Evolutionary conservation across 768 basidiomycete species (phyloP).

Genomic region (Lactarius akahatsu): DNA sequence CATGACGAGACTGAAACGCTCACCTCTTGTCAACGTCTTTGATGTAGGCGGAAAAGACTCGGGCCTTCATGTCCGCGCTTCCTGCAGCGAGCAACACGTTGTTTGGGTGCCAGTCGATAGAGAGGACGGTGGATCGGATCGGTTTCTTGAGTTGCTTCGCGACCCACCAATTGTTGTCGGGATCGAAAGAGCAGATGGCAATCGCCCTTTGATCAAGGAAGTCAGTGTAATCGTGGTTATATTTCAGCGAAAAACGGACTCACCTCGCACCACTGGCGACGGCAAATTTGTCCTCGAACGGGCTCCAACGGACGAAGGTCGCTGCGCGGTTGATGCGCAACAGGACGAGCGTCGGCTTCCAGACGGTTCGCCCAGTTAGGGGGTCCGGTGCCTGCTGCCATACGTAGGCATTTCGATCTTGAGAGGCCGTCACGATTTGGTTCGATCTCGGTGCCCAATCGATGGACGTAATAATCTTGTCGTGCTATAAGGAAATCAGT

Average conservation of each 20-base stretch:
- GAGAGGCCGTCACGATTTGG: slow-evolving; percentile 97
- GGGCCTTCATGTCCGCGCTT: slow-evolving; percentile 96
- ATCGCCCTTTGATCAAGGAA: slow-evolving; percentile 64
- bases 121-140: slow-evolving; percentile 89
- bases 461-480: slow-evolving; percentile 96
- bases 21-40: slow-evolving; percentile 96
- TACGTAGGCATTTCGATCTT: slow-evolving; percentile 98
- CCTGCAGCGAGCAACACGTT: slow-evolving; percentile 96
- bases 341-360: slow-evolving; percentile 97
- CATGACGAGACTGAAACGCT: slow-evolving; percentile 27
- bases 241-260: slow-evolving; percentile 23
- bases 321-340: slow-evolving; percentile 95
- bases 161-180: slow-evolving; percentile 99
- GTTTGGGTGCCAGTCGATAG: slow-evolving; percentile 98
- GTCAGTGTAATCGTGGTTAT: background rate
- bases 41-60: slow-evolving; percentile 97
- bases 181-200: slow-evolving; percentile 94
- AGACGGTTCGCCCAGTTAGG: slow-evolving; percentile 64
- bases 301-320: slow-evolving; percentile 94
- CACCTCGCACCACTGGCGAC: slow-evolving; percentile 95
- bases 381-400: slow-evolving; percentile 85
- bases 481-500: slow-evolving; percentile 62
- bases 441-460: slow-evolving; percentile 98
- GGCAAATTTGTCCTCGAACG: slow-evolving; percentile 97
- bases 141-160: slow-evolving; percentile 97